phyloP scores from a whole-genome alignment of 257 asterid genomes.

The Mentha longifolia region DNA sequence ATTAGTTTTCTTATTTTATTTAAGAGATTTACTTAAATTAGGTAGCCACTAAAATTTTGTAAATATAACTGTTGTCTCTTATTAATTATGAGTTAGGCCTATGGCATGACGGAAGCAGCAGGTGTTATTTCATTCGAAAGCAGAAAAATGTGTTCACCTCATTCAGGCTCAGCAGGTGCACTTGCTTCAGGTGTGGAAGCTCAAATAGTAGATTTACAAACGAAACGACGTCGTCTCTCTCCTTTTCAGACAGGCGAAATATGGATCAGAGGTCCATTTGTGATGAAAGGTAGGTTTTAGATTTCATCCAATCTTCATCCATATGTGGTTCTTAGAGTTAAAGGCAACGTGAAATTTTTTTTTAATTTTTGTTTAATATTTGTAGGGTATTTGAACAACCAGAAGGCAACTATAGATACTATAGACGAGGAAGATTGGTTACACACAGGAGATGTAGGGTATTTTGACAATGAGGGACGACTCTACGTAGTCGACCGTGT shows the following conservation, averaged over 20 bases:
- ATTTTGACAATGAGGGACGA: constrained; percentile 48
- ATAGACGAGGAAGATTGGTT: constrained; percentile 47
- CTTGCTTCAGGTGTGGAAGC: constrained; percentile 41
- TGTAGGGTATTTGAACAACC: constrained; percentile 46
- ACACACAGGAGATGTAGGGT: constrained; percentile 54
- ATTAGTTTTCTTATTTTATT: no score
- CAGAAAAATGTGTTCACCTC: background rate
- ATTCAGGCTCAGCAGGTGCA: constrained; percentile 35
- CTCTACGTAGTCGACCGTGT: constrained; percentile 48
- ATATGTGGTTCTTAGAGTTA: no score
- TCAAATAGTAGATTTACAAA: constrained; percentile 31
- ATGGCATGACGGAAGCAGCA: constrained; percentile 50
- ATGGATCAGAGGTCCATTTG: constrained; percentile 38
- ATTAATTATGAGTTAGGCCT: constrained; percentile 19
- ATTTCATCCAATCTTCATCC: no score
- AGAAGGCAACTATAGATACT: constrained; percentile 37
- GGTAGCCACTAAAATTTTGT: no score
- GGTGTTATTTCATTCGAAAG: constrained; percentile 39
- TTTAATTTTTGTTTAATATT: background rate
- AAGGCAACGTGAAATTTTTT: no score
- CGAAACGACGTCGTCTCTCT: constrained; percentile 37
- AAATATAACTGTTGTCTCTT: no score
- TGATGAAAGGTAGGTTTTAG: constrained; percentile 44
- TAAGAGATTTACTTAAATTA: no score
- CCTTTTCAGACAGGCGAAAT: constrained; percentile 43